Evolutionary conservation across 2,329 filamentous ascomycete species (phyloP), one percentile per base, ranked within the genome.

Genomic region (Cordyceps farinosa): DNA sequence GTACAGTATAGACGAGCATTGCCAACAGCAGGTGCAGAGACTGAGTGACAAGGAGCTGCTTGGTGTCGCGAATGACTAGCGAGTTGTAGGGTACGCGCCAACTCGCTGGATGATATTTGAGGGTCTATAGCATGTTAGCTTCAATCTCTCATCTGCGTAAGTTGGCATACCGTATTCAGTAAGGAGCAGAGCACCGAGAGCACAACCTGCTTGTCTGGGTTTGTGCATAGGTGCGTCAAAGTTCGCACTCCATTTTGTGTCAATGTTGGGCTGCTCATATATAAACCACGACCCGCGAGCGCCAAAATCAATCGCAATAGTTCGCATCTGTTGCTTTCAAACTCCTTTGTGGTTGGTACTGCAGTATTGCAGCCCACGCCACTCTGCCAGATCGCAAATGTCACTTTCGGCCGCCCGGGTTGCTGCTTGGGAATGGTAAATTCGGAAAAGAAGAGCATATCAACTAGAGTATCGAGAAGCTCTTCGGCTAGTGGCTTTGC

Each of bases 311-410:
- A 80, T 29, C 94, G 87, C 70, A 98, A 77, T 36, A 97, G 89
- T 77, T 99, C 95, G 67, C 90, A 92, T 64, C 95, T 87, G 75
- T 97, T 97, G 78, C 84, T 96, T 78, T 99, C 95, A 64, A 91
- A 89, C 70, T 98, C 93, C 74, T 92, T 96, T 59, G 89, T 97
- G 3, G 92, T 94, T 10, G 89, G 89, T 69, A 96, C 87, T 5
- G 92, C 87, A 17, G 90, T 91, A 75, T 97, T 96, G 80, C 94
- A 98, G 15, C 95, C 95, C 36, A 99, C 94, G 54, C 95, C 95
- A 72, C 91, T 98, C 78, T 97, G 92, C 95, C 95, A 99, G 73
- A 99, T 98, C 61, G 92, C 90, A 76, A 95, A 97, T 8, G 89
- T 90, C 62, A 97, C 90, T 74, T 95, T 96, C 66, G 85, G 84